Percentiles rank a stretch among this genome's conserved stretches.
Conservation (phyloP, 2,329 filamentous ascomycete species). For the Aspergillus flavus region DNA sequence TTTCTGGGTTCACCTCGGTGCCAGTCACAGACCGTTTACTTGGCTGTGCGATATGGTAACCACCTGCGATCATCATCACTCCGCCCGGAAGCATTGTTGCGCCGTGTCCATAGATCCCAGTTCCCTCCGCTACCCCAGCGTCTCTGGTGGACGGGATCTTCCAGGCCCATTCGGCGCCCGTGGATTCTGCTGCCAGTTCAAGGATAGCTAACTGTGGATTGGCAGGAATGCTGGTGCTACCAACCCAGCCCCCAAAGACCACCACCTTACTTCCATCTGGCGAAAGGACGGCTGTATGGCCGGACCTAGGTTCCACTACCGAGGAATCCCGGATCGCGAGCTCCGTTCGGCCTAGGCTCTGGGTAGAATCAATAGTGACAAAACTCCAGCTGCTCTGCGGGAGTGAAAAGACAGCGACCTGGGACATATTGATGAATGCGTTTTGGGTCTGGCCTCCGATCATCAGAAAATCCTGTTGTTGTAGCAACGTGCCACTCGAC, state of each 20-base stretch:
- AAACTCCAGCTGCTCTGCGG: conserved; percentile 88
- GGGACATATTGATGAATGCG: conserved; percentile 94
- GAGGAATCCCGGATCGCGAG: conserved; percentile 55
- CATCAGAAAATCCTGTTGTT: conserved; percentile 77
- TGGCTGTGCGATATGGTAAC: conserved; percentile 54
- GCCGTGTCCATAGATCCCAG: conserved; percentile 64
- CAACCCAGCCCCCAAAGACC: conserved; percentile 90
- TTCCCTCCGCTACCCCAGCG: conserved; percentile 43
- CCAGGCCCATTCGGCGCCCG: conserved; percentile 53
- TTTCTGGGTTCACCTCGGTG: conserved; percentile 44
- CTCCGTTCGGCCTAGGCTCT: conserved; percentile 52
- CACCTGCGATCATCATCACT: conserved; percentile 64
- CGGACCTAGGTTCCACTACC: conserved; percentile 76
- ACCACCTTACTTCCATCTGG: conserved; percentile 77
- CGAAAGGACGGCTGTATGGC: conserved; percentile 81
- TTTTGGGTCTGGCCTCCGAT: conserved; percentile 80
- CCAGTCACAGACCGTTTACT: conserved; percentile 40
- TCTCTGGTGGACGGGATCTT: conserved; percentile 41
- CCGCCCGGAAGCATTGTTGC: conserved; percentile 63
- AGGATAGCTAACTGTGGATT: conserved; percentile 79
- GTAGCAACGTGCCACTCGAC: conserved; percentile 63
- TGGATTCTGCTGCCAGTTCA: conserved; percentile 73
- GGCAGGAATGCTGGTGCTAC: conserved; percentile 73
- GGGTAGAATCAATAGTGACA: conserved; percentile 61
- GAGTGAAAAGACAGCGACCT: conserved; percentile 81